Base-by-base conservation (phyloP, 768 basidiomycete species). In the Lentinula detonsa region DNA sequence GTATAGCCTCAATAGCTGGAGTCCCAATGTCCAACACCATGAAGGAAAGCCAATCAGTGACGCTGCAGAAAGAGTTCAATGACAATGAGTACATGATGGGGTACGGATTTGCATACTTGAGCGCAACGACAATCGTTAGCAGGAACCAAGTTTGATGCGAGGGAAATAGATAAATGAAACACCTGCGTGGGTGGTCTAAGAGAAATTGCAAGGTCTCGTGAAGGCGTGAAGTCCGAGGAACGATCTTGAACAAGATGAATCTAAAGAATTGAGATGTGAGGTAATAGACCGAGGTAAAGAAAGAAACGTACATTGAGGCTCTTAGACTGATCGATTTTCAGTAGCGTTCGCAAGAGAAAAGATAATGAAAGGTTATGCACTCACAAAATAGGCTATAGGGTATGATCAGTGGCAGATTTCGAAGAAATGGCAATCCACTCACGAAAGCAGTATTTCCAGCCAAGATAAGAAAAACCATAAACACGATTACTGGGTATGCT, bases 381-480 rank as follows among this genome's bases (percentile, higher is more conserved):
- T 76, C 71, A 96, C 94, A 95, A 87, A 62, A 95, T 80, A 46
- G 93, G 93, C 92, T 94, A 64, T 23, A 9, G 55, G 58, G 49
- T 54, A 48, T 28, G 5, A 34, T 62, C 33, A 59, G 6, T 61
- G 50, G 49, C 16, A 2, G 46, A 61, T 15, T 46, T 34, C 42
- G 16, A 62, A 34, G 10, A 48, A 45, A 46, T 39, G 50, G 50
- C 34, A 51, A 42, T 4, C 4, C 5, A 88, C 93, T 80, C 67
- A 96, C 95, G 68, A 93, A 96, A 23, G 85, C 88, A 48, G 95
- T 97, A 69, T 98, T 98, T 9, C 96, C 96, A 53, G 93, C 94
- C 51, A 98, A 72, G 64, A 98, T 89, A 28, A 92, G 74, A 50
- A 94, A 73, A 0, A 85, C 77, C 80, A 94, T 75, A 57, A 85